Conservation (phyloP, 108 stramenopile genomes). For the Pseudonitzschia multiseries region DNA sequence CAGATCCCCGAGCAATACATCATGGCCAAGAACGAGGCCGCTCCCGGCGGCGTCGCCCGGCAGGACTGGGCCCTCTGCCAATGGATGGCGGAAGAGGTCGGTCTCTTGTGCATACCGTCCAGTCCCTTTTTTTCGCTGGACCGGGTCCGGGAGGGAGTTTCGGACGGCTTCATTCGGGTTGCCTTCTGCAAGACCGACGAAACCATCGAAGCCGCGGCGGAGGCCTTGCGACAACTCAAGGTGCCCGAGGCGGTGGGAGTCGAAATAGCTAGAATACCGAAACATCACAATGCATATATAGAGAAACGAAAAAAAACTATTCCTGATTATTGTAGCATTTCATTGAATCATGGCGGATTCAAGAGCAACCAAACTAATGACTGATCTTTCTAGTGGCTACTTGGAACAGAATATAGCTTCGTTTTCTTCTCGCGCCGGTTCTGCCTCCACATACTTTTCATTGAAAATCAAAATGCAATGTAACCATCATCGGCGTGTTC, state of each 20-base stretch:
- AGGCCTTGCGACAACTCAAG: conserved; percentile 43
- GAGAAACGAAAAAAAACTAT: too few relatives aligned
- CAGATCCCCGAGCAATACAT: conserved; percentile 52
- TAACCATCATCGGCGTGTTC: conserved; percentile 56
- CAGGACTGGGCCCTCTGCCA: conserved; percentile 90
- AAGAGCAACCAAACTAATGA: too few relatives aligned
- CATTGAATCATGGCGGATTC: too few relatives aligned
- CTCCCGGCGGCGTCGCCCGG: conserved; percentile 72
- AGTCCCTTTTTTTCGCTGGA: conserved; percentile 90
- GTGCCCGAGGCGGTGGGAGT: conserved; percentile 10
- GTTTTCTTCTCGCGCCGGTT: too few relatives aligned
- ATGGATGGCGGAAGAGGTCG: conserved; percentile 93
- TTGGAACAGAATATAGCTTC: too few relatives aligned
- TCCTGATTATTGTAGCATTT: too few relatives aligned
- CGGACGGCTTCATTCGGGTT: conserved; percentile 89
- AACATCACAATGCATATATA: too few relatives aligned
- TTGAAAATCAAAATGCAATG: conserved; percentile 14
- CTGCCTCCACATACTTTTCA: too few relatives aligned
- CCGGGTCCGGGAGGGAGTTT: conserved; percentile 54
- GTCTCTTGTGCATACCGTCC: conserved; percentile 93
- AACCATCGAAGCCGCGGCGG: conserved; percentile 83
- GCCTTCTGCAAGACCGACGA: conserved; percentile 98
- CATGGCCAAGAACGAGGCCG: conserved; percentile 56
- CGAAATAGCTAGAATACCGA: background rate
- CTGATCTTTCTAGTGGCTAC: too few relatives aligned